Conservation (phyloP, 106 monocot genomes). For the Agapanthus africanus region DNA sequence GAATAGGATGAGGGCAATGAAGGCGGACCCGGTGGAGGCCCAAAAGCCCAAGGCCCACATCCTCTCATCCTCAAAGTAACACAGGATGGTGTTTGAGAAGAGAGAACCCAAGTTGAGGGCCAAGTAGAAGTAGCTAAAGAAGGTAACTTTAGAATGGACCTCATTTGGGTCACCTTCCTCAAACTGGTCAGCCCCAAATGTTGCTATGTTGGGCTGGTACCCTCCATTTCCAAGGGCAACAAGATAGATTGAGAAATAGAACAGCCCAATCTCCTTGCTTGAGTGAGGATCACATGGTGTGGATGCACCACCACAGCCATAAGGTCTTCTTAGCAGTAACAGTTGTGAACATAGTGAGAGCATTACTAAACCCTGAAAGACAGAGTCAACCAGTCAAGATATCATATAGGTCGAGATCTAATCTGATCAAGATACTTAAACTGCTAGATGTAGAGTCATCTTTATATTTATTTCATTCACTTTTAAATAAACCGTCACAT, state of each 20-base stretch:
- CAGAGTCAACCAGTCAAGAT: too few relatives aligned
- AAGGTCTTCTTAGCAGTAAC: conserved; percentile 44
- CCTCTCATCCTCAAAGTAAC: conserved; percentile 60
- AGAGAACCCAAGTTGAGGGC: conserved; percentile 80
- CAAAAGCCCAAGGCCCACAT: conserved; percentile 66
- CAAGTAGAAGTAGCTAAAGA: conserved; percentile 91
- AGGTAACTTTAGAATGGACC: conserved; percentile 53
- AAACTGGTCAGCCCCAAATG: conserved; percentile 82
- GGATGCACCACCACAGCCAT: conserved; percentile 43
- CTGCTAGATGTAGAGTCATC: too few relatives aligned
- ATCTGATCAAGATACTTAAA: too few relatives aligned
- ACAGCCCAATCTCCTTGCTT: conserved; percentile 23
- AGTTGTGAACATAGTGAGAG: conserved; percentile 45
- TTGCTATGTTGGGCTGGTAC: conserved; percentile 81
- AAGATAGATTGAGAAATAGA: conserved; percentile 58
- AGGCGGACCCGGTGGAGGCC: conserved; percentile 39
- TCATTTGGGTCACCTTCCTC: conserved; percentile 59
- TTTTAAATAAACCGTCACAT: too few relatives aligned
- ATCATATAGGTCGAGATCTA: too few relatives aligned
- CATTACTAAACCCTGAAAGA: conserved; percentile 65
- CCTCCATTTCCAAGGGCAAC: conserved; percentile 79
- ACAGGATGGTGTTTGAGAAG: conserved; percentile 69
- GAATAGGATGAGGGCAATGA: conserved; percentile 46
- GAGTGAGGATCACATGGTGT: conserved; percentile 33
- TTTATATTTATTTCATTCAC: too few relatives aligned